Conservation (phyloP, 2,329 filamentous ascomycete genomes). For the Tolypocladium ophioglossoides region DNA sequence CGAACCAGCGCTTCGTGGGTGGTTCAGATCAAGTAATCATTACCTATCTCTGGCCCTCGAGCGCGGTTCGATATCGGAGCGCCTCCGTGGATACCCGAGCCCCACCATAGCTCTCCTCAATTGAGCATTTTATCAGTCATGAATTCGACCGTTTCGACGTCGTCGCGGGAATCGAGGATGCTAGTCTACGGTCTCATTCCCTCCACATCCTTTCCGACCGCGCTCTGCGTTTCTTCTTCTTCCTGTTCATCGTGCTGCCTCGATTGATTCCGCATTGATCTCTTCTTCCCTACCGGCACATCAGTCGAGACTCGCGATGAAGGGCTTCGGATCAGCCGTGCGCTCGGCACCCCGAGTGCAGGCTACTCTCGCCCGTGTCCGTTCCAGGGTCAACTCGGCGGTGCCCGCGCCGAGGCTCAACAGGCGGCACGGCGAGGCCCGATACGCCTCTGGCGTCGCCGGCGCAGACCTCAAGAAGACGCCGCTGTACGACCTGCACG, state of each 20-base stretch:
- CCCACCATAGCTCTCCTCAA: slow-evolving; percentile 10
- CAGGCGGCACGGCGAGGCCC: slow-evolving; percentile 10
- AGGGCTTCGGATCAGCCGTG: slow-evolving; percentile 10
- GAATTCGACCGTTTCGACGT: slow-evolving; percentile 3
- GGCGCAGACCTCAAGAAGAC: slow-evolving; percentile 45
- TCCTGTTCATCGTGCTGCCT: background rate
- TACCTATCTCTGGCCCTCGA: background rate
- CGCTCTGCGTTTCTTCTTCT: slow-evolving; percentile 2
- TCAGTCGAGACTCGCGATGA: slow-evolving; percentile 1
- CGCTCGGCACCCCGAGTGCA: slow-evolving; percentile 18
- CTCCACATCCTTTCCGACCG: slow-evolving; percentile 2
- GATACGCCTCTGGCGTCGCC: slow-evolving; percentile 14
- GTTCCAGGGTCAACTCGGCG: background rate
- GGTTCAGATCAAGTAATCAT: background rate
- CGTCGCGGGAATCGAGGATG: background rate
- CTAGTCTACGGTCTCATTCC: background rate
- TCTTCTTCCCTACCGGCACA: slow-evolving; percentile 1
- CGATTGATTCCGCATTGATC: background rate
- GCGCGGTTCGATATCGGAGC: slow-evolving; percentile 12
- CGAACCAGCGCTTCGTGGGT: background rate
- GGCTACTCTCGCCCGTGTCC: slow-evolving; percentile 7
- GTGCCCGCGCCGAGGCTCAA: slow-evolving; percentile 1
- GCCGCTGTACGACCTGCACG: slow-evolving; percentile 67
- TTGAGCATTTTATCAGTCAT: slow-evolving; percentile 7
- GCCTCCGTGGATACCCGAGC: slow-evolving; percentile 14